A percentile compares a stretch with the other conserved stretches of the same genome.
phyloP scores from a whole-genome alignment of 2,329 filamentous ascomycete species.

The Colletotrichum truncatum region DNA sequence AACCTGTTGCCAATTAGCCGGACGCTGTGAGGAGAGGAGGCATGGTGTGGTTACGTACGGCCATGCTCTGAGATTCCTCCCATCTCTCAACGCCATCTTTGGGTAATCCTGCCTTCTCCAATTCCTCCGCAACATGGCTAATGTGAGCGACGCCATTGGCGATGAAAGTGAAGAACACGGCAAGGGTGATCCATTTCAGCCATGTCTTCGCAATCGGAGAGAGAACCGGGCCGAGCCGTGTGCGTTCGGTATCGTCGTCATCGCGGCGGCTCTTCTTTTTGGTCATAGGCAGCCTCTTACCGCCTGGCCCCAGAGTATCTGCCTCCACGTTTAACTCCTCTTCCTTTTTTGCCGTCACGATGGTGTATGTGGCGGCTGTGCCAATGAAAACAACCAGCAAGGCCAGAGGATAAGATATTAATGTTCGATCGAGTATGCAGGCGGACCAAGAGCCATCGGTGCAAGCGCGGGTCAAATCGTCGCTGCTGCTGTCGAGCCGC shows the following conservation, averaged over 20 bases:
- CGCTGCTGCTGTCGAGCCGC: constrained; percentile 7
- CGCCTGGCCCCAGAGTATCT: constrained; percentile 78
- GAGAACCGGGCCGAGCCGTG: constrained; percentile 47
- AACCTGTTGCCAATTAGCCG: constrained; percentile 63
- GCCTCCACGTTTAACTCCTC: constrained; percentile 54
- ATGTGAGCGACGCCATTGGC: constrained; percentile 71
- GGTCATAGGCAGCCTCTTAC: constrained; percentile 81
- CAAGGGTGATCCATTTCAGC: constrained; percentile 79
- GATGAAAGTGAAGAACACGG: constrained; percentile 78
- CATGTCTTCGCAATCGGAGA: constrained; percentile 70
- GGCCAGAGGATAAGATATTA: constrained; percentile 62
- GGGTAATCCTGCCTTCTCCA: constrained; percentile 5
- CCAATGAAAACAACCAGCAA: constrained; percentile 62
- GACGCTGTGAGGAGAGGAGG: constrained; percentile 26
- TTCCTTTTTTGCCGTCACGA: constrained; percentile 59
- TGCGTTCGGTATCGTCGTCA: constrained; percentile 41
- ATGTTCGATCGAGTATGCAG: constrained; percentile 52
- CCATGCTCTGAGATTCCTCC: constrained; percentile 28
- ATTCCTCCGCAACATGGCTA: constrained; percentile 23
- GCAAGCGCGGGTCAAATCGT: constrained; percentile 18
- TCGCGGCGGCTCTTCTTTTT: constrained; percentile 62
- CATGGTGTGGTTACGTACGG: background rate
- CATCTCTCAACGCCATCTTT: background rate
- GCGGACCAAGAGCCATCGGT: constrained; percentile 28
- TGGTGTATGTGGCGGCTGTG: constrained; percentile 61